These are phyloP conservation scores for Lenwebbia sp. DNA, from an alignment of 345 rosid genomes.

Conservation along the genomic window DNA sequence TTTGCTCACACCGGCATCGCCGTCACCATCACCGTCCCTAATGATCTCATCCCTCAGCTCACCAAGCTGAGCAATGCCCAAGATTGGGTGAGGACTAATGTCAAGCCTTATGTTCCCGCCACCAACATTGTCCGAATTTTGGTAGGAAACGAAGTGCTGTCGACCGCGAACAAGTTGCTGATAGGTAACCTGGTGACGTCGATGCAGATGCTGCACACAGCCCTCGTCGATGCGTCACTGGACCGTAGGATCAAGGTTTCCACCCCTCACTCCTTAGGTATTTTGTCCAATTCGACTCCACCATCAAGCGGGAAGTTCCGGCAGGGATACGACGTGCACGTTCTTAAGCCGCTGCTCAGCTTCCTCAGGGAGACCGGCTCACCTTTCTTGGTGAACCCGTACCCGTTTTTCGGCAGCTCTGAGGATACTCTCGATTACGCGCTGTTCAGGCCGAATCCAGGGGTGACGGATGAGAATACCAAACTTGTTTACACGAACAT, in stretches of 20 bases:
- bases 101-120: slow-evolving; percentile 49
- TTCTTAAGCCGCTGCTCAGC: slow-evolving; percentile 66
- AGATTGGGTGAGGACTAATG: slow-evolving; percentile 46
- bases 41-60: slow-evolving; percentile 59
- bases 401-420: slow-evolving; percentile 73
- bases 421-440: slow-evolving; percentile 63
- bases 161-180: slow-evolving; percentile 35
- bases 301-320: slow-evolving; percentile 64
- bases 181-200: slow-evolving; percentile 51
- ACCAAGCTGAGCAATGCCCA: slow-evolving; percentile 39
- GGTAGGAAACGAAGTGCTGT: slow-evolving; percentile 76
- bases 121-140: slow-evolving; percentile 65
- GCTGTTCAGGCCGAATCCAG: slow-evolving; percentile 53
- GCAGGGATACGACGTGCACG: slow-evolving; percentile 49
- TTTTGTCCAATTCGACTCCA: slow-evolving; percentile 55
- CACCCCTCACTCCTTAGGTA: slow-evolving; percentile 73
- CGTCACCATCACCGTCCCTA: slow-evolving; percentile 52
- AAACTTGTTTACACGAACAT: slow-evolving; percentile 54
- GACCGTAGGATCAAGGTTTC: slow-evolving; percentile 63
- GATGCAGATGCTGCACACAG: slow-evolving; percentile 62
- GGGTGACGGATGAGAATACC: slow-evolving; percentile 40
- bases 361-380: slow-evolving; percentile 53
- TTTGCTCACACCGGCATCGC: slow-evolving; percentile 58
- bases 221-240: slow-evolving; percentile 44
- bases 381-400: slow-evolving; percentile 72